These are phyloP conservation scores for Gastrolobium bilobum DNA, from an alignment of 306 rosid genomes.

Conservation along the genomic window DNA sequence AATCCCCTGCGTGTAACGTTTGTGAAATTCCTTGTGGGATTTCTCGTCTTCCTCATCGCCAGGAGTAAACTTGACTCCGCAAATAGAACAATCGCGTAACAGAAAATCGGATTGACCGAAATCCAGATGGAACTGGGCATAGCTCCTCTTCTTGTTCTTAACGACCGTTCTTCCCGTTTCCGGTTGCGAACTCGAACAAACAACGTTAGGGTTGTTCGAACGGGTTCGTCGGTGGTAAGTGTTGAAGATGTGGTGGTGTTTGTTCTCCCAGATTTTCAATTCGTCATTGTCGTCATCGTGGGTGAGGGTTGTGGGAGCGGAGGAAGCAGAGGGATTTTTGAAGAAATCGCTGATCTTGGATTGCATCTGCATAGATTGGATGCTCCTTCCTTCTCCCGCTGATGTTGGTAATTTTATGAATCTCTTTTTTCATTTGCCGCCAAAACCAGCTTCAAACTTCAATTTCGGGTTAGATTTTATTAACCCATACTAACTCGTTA, in stretches of 20 bases:
- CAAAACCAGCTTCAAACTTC: constrained; percentile 15
- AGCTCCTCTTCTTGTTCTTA: constrained; percentile 87
- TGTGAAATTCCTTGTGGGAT: constrained; percentile 77
- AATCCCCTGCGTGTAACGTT: constrained; percentile 68
- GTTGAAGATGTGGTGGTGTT: constrained; percentile 54
- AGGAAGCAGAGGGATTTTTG: constrained; percentile 48
- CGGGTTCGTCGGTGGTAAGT: constrained; percentile 63
- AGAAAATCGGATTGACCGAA: constrained; percentile 85
- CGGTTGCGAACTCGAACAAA: background rate
- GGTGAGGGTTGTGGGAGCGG: constrained; percentile 2
- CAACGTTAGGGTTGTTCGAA: constrained; percentile 40
- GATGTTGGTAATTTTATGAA: background rate
- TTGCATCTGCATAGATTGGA: constrained; percentile 57
- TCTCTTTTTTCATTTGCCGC: constrained; percentile 6
- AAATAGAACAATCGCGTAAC: constrained; percentile 63
- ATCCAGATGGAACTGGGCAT: constrained; percentile 81
- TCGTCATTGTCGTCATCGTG: constrained; percentile 50
- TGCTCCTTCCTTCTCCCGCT: background rate
- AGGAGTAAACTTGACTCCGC: constrained; percentile 75
- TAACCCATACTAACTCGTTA: too few species aligned
- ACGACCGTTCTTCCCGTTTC: constrained; percentile 51
- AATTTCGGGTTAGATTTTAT: too few species aligned
- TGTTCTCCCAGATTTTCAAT: constrained; percentile 72
- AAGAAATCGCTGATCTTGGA: constrained; percentile 80
- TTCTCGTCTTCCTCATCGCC: constrained; percentile 76